phyloP scores from a whole-genome alignment of 1,284 basidiomycete species.

The Ceratobasidium sp. region DNA sequence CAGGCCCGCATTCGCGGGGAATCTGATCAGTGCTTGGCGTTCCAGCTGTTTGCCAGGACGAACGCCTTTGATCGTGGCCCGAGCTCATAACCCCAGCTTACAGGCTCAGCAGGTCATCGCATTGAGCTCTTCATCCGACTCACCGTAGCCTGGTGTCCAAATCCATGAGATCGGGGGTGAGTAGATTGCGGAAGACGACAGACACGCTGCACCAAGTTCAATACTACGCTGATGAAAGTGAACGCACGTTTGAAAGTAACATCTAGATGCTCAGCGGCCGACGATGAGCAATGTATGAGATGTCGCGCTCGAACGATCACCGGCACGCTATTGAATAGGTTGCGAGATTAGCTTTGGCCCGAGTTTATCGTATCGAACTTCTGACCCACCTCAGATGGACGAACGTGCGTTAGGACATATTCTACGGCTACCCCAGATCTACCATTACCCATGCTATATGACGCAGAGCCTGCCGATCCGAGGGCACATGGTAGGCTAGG shows the following conservation, averaged over 20 bases:
- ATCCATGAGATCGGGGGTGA: neutral
- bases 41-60: no score
- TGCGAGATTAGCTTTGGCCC: neutral
- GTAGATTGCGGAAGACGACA: neutral
- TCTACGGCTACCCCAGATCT: neutral
- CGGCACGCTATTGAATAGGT: neutral
- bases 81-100: neutral
- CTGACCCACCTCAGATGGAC: neutral
- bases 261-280: slow-evolving; percentile 6
- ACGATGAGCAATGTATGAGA: neutral
- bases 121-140: neutral
- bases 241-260: slow-evolving; percentile 17
- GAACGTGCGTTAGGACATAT: slow-evolving; percentile 2
- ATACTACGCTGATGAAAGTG: neutral
- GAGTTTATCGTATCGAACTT: neutral
- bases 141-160: neutral
- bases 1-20: neutral
- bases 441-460: neutral
- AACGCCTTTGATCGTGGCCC: no score
- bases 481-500: neutral
- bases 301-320: neutral
- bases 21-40: neutral
- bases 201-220: neutral
- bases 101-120: neutral
- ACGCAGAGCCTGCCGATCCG: neutral